These are phyloP conservation scores for Scutellaria baicalensis DNA, from an alignment of 257 asterid genomes.

Conservation along the genomic window DNA sequence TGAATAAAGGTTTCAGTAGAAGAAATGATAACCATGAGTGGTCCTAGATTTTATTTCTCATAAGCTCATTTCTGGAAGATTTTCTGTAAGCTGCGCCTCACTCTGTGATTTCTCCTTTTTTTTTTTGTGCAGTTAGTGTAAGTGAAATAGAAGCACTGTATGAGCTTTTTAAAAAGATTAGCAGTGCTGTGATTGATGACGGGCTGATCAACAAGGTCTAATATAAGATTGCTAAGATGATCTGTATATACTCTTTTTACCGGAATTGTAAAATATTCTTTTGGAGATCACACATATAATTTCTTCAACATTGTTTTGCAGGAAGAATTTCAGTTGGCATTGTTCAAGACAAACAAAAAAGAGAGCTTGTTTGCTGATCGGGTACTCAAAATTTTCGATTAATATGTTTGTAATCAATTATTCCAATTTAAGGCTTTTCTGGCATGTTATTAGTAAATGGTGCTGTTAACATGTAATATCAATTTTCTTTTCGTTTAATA, in stretches of 20 bases:
- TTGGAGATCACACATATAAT: neutral
- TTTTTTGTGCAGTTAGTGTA: conserved; percentile 77
- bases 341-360: conserved; percentile 93
- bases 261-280: neutral
- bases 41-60: neutral
- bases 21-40: neutral
- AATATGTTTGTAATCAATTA: neutral
- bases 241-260: neutral
- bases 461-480: neutral
- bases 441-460: neutral
- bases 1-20: neutral
- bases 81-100: neutral
- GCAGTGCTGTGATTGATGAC: conserved; percentile 98
- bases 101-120: conserved; percentile 6
- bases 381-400: conserved; percentile 36
- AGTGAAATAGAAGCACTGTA: conserved; percentile 98
- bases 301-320: conserved; percentile 29
- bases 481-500: neutral
- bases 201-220: conserved; percentile 93
- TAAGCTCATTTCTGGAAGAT: neutral
- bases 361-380: conserved; percentile 97
- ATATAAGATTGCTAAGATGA: neutral
- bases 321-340: conserved; percentile 97
- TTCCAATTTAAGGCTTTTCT: neutral
- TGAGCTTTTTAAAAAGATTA: conserved; percentile 93